Base-by-base conservation (phyloP, 768 basidiomycete species). In the Mycena venus region DNA sequence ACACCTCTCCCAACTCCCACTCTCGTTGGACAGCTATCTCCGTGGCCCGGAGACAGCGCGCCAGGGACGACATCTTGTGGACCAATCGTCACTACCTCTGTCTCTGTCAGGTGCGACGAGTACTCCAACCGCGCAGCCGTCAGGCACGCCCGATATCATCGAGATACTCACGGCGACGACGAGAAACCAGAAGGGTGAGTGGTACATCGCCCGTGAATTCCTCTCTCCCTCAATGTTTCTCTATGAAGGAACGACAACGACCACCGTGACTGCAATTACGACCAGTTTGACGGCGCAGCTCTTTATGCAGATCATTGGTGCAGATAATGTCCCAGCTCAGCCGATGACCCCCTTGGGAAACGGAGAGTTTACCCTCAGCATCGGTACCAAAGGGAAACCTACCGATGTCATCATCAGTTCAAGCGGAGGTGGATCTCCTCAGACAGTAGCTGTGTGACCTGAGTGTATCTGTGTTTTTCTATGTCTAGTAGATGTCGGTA, bases 331-430 rank as follows among this genome's bases (percentile, higher is more conserved):
- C 1, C 21, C 51, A 1, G 15, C 66, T 5, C 65, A 72, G 25
- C 36, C 74, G 17, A 79, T 79, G 78, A 70, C 72, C 23, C 32
- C 67, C 27, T 66, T 75, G 6, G 78, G 78, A 19, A 23, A 25
- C 15, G 69, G 68, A 6, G 25, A 76, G 29, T 79, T 68, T 27
- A 64, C 76, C 17, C 55, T 72, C 2, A 32, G 70, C 9, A 72
- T 79, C 11, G 42, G 63, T 9, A 77, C 78, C 21, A 78, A 62
- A 40, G 77, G 77, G 11, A 76, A 74, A 10, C 78, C 78, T 4
- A 51, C 31, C 27, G 36, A 40, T 2, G 75, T 79, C 34, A 77
- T 70, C 4, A 71, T 58, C 6, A 78, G 40, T 44, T 73, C 69
- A 8, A 66, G n/a, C 29, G 55, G n/a, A 25, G 47, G 47, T 23